A percentile compares a stretch with the other conserved stretches of the same genome.
These are phyloP conservation scores for Chytriomyces confervae DNA, from an alignment of 192 early-diverging fungal genomes.

Conservation along the genomic window DNA sequence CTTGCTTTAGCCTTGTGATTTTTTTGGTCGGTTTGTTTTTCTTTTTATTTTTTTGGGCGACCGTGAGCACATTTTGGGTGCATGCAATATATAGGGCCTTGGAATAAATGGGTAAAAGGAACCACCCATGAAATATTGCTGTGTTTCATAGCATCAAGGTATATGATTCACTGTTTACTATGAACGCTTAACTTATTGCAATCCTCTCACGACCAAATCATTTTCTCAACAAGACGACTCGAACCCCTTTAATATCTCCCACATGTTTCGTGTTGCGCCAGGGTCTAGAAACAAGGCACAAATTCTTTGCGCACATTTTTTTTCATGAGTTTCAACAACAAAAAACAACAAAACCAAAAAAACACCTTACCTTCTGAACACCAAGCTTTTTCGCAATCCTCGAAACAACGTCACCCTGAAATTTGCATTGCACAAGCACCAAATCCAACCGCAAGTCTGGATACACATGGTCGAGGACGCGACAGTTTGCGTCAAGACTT, in stretches of 20 bases:
- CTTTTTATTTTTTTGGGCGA: background rate
- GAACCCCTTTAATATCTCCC: constrained; percentile 13
- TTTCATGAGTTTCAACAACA: background rate
- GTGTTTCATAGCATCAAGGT: no score
- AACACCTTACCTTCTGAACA: constrained; percentile 1
- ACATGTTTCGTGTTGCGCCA: background rate
- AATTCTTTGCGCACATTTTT: background rate
- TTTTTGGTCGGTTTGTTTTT: background rate
- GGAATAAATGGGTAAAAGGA: no score
- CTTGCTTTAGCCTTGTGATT: constrained; percentile 27
- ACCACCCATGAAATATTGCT: no score
- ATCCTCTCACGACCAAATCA: background rate
- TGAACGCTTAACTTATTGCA: background rate
- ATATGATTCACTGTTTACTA: no score
- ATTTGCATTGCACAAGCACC: constrained; percentile 9
- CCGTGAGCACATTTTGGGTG: no score
- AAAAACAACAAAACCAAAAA: background rate
- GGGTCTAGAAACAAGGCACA: background rate
- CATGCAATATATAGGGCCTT: no score
- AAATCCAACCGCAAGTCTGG: constrained; percentile 25
- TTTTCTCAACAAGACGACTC: background rate
- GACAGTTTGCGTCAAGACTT: constrained; percentile 59
- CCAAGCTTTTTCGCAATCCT: constrained; percentile 11
- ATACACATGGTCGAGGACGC: constrained; percentile 52
- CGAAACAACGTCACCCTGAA: background rate